These are phyloP conservation scores for Excoecaria agallocha DNA, from an alignment of 345 rosid genomes.

Conservation along the genomic window DNA sequence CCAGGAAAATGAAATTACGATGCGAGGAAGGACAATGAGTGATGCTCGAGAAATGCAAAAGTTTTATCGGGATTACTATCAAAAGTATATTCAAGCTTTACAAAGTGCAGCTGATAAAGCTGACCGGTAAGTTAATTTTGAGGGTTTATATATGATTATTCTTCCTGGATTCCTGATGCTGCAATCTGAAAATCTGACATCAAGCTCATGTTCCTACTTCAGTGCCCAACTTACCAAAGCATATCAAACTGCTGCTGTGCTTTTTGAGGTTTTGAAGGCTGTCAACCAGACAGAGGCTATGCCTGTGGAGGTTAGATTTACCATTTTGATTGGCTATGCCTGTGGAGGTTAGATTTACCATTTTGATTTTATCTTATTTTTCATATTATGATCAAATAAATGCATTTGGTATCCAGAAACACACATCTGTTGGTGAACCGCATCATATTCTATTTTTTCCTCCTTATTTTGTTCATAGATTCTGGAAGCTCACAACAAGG, in stretches of 20 bases:
- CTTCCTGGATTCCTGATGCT: not conserved
- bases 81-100: conserved; percentile 83
- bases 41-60: conserved; percentile 93
- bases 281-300: conserved; percentile 96
- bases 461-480: conserved; percentile 40
- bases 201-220: conserved; percentile 19
- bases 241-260: conserved; percentile 99
- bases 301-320: too few relatives aligned
- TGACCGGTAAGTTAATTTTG: conserved; percentile 58
- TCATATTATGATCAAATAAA: not conserved
- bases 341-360: conserved; percentile 55
- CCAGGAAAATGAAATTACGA: conserved; percentile 78
- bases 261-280: conserved; percentile 96
- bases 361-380: not conserved
- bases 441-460: not conserved
- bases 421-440: not conserved
- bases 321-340: too few relatives aligned
- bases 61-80: conserved; percentile 78
- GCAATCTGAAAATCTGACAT: conserved; percentile 1
- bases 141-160: not conserved
- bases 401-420: not conserved
- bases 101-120: conserved; percentile 90
- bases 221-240: conserved; percentile 99
- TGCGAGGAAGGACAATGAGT: conserved; percentile 66
- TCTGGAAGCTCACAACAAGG: conserved; percentile 86